Evolutionary conservation across 495 filamentous ascomycete species (phyloP), one percentile per base, ranked within the genome.

Genomic region (Stereocaulon alpinum): DNA sequence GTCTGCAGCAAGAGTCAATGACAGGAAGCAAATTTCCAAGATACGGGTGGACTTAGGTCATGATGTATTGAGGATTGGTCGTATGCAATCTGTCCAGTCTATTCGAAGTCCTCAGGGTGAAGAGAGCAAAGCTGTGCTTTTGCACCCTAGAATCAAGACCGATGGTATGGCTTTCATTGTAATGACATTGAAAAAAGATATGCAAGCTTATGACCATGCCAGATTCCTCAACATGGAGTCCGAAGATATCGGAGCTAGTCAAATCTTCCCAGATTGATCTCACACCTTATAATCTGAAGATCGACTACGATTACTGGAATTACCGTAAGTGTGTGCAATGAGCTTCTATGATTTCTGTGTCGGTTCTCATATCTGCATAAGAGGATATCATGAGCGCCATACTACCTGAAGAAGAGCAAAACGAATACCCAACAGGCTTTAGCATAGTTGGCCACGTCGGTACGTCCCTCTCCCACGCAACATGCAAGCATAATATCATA

Each of bases 241-340:
- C 82, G 6, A 79, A 73, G 34, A 68, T 95, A n/a, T 77, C 70
- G 40, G 83, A 87, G 51, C 79, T 89, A 27, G 81, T 91, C 1
- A 67, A 84, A 52, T 78, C 75, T 53, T 76, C 85, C 61, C 79
- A 85, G 37, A 68, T 95, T 41, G 74, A 76, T 15, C 66, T 97
- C 37, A 75, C 86, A 14, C 85, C 88, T 7, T 97, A 86, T 68
- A 76, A 84, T 47, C 72, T 99, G 41, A 67, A 76, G 40, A 74
- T 99, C 60, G 80, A 86, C 53, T 99, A 99, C 73, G 75, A 83
- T 58, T 85, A 90, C 70, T 99, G 90, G 91, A 83, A 73, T 41
- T 91, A 89, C 69, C 74, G 89, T 92, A 81, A 61, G 73, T 68
- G 58, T 27, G 59, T 67, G 64, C 32, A 29, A 12, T 32, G 43